Evolutionary conservation across 257 asterid genomes (phyloP).

Genomic region (Verbascum thapsus): DNA sequence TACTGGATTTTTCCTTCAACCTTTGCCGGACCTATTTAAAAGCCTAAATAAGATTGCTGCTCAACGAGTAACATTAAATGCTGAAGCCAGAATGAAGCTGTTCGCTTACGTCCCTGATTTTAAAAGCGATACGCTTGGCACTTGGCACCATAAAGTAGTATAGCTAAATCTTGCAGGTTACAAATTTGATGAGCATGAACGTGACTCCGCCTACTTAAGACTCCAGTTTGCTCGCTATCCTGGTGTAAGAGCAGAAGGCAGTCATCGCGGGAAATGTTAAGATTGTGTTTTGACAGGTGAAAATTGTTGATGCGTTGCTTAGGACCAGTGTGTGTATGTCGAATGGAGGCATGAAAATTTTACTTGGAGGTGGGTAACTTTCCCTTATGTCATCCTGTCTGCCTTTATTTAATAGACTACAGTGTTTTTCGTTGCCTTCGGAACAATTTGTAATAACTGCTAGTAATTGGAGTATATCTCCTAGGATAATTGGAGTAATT

Average conservation of each 20-base stretch:
- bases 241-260: constrained; percentile 68
- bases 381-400: background rate
- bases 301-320: constrained; percentile 31
- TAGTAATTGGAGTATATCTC: constrained; percentile 28
- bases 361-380: no score
- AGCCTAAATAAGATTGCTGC: background rate
- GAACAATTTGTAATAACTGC: constrained; percentile 33
- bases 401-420: constrained; percentile 13
- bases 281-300: constrained; percentile 43
- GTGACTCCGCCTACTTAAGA: constrained; percentile 49
- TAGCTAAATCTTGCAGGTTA: constrained; percentile 72
- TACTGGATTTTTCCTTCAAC: no score
- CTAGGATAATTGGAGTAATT: constrained; percentile 22
- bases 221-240: constrained; percentile 67
- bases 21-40: no score
- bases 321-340: constrained; percentile 33
- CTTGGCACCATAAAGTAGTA: constrained; percentile 23
- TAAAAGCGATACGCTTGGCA: background rate
- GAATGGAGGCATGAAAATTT: constrained; percentile 25
- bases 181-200: constrained; percentile 61
- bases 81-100: constrained; percentile 16
- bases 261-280: constrained; percentile 52
- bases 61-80: background rate
- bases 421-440: background rate
- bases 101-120: background rate